Evolutionary conservation across 768 basidiomycete species (phyloP), one percentile per base, ranked within the genome.

Genomic region (Pleurotus eryngii): DNA sequence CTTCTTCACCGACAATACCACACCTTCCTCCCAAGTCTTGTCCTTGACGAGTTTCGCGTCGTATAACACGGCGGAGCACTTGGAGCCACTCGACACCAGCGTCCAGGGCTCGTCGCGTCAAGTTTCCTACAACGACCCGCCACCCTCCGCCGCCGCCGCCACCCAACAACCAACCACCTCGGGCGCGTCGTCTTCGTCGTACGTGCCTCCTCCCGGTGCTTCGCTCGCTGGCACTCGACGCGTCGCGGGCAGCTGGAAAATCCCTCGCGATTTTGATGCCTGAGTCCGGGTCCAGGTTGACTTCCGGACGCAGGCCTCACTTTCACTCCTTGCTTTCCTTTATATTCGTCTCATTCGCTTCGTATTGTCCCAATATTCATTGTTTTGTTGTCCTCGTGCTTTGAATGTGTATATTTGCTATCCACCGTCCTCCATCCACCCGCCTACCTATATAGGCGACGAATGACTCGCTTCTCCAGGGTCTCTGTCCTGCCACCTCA

Each of bases 171-270:
- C 64, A 54, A 57, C 66, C 20, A 66, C 66, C 46, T 42, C 59
- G 38, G 65, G 67, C 5, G 65, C 66, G 38, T 45, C 60, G 6
- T 43, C 60, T 17, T 59, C 57, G 5, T 59, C 74, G 2, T 86
- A 86, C 60, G 67, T 74, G 0, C 85, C 85, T 4, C 84, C 85
- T 12, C 59, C 82, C 11, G 85, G 83, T 49, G 84, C 85, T 18
- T 65, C 70, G 3, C 63, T 78, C 56, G 75, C 78, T 1, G 75
- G 78, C 7, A 76, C 71, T 22, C 78, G 85, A 42, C 81, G 85
- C 3, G 84, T 82, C 39, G 85, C 67, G 7, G 83, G 71, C 2
- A 80, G 70, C 53, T 87, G 84, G 82, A 74, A 68, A 43, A 61
- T 65, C 14, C 56, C 64, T 30, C 59, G 57, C 14, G 46, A 39